Evolutionary conservation across 306 rosid species (phyloP), one percentile per base, ranked within the genome.

Genomic region (Ceratonia siliqua): DNA sequence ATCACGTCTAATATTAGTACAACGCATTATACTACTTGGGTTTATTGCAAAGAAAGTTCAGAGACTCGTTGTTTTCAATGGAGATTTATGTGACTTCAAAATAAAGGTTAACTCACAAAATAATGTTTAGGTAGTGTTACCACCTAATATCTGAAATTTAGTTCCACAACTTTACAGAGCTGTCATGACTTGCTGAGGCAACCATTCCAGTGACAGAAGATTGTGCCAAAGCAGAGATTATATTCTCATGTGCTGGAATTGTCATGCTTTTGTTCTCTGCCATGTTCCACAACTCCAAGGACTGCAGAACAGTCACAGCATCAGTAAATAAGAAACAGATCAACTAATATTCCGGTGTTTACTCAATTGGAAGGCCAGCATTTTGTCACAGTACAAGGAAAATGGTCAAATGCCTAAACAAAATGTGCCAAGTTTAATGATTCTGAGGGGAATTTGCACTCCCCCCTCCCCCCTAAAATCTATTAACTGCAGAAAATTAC

Each of bases 161-260:
- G 64, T 85, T 82, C 89, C 89, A 85, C 66, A 82, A 17, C 80
- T 82, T 82, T 11, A 85, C 85, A 52, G 69, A 63, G 74, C 55
- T 38, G 79, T 85, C 89, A 65, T 78, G 86, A 64, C 89, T 82
- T 11, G 89, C 87, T 56, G 89, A 85, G 24, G 87, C 89, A 73
- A 85, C 85, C 87, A 82, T 85, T 77, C 85, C 85, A 14, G 87
- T 79, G 43, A 62, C 70, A 68, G 87, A 70, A 42, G 87, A 79
- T 25, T 77, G 81, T 62, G 85, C 87, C 83, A 85, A 58, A 64
- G 83, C 76, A 49, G 89, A 85, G 2, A 85, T 69, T 67, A 82
- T 65, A 69, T 70, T 82, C 48, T 82, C 85, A 21, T 85, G 85
- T 5, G 85, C 85, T 22, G 72, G 0, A 64, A 82, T 80, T 42